Evolutionary conservation across 1,139 yeast genomes (phyloP).

Genomic region (Ogataea hybrid): DNA sequence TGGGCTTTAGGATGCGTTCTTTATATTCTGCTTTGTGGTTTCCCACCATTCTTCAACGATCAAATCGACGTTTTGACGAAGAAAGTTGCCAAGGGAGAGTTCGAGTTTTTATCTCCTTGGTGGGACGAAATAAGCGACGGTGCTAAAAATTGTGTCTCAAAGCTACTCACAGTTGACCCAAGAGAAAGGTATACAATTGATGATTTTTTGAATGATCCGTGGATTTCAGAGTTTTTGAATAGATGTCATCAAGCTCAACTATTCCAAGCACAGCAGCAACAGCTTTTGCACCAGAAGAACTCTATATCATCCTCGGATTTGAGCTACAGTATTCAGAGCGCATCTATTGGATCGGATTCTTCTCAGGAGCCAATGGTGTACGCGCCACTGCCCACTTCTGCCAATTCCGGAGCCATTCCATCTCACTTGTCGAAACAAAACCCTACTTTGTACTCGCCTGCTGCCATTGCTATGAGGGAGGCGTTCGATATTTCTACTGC

Average conservation of each 20-base stretch:
- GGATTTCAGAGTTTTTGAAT: conserved; percentile 50
- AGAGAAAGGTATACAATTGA: conserved; percentile 70
- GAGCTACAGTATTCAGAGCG: background rate
- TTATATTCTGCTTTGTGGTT: conserved; percentile 88
- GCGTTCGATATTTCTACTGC: conserved; percentile 95
- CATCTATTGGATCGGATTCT: conserved; percentile 1
- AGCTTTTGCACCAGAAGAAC: conserved; percentile 8
- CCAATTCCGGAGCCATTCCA: conserved; percentile 17
- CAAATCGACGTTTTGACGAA: conserved; percentile 75
- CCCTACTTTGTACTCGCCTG: conserved; percentile 65
- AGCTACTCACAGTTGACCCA: conserved; percentile 81
- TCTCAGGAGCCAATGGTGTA: conserved; percentile 1
- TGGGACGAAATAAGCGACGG: conserved; percentile 89
- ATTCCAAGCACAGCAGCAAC: conserved; percentile 19
- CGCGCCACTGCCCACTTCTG: conserved; percentile 7
- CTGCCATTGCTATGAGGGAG: conserved; percentile 88
- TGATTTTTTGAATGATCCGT: conserved; percentile 79
- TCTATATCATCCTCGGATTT: conserved; percentile 5
- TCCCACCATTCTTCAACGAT: conserved; percentile 95
- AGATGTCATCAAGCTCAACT: conserved; percentile 23
- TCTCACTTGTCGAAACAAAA: conserved; percentile 20
- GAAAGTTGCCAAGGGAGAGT: conserved; percentile 83
- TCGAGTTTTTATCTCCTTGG: conserved; percentile 86
- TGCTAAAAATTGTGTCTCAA: conserved; percentile 77
- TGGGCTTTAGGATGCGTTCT: conserved; percentile 96